Conservation (phyloP, 2,329 filamentous ascomycete species). For the Trichoderma asperellum region DNA sequence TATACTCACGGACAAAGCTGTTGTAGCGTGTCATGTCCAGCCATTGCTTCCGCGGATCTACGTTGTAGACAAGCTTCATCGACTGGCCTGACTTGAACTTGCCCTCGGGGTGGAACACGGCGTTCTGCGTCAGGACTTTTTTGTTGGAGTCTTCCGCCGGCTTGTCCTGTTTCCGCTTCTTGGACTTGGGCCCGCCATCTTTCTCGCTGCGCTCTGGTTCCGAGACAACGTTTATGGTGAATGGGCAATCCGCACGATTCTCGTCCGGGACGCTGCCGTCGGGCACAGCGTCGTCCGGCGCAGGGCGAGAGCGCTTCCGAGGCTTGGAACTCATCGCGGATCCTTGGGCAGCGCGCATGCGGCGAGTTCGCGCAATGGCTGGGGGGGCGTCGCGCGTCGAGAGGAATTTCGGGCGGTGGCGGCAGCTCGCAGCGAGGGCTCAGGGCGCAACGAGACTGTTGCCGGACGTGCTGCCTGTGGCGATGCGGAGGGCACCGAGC, state of each 20-base stretch:
- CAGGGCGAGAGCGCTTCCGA: conserved; percentile 57
- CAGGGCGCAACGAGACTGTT: neutral
- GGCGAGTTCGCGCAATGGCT: conserved; percentile 8
- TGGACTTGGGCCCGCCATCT: conserved; percentile 48
- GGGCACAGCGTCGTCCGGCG: conserved; percentile 32
- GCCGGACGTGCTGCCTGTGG: conserved; percentile 8
- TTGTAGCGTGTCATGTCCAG: conserved; percentile 64
- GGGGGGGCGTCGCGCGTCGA: conserved; percentile 16
- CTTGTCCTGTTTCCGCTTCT: conserved; percentile 53
- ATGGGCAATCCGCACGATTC: conserved; percentile 61
- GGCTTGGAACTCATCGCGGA: conserved; percentile 40
- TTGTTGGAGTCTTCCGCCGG: conserved; percentile 47
- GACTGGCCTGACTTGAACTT: conserved; percentile 58
- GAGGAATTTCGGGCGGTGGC: neutral
- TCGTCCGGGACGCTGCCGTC: conserved; percentile 44
- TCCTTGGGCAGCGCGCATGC: conserved; percentile 17
- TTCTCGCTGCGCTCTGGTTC: conserved; percentile 39
- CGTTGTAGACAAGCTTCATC: conserved; percentile 59
- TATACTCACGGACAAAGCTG: conserved; percentile 61
- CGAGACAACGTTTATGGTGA: conserved; percentile 45
- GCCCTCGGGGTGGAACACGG: conserved; percentile 58
- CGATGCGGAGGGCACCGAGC: neutral
- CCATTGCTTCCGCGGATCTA: conserved; percentile 59
- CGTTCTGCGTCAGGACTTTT: conserved; percentile 53
- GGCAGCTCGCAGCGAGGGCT: neutral